Conservation (phyloP, 2,329 filamentous ascomycete species). For the Hymenoscyphus infarciens region DNA sequence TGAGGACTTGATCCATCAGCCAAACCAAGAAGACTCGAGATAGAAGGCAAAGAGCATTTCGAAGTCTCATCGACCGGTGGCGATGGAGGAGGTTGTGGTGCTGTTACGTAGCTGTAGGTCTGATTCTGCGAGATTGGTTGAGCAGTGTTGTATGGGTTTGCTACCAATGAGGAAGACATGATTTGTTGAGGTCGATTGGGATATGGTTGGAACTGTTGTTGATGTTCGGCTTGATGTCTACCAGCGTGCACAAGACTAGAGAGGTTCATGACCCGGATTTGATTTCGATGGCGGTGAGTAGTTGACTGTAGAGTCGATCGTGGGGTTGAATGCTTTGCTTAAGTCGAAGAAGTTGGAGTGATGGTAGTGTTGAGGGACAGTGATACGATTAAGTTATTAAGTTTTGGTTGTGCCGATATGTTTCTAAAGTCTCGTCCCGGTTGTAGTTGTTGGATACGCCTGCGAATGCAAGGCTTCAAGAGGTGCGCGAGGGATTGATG, state of each 20-base stretch:
- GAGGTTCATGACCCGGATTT: conserved; percentile 35
- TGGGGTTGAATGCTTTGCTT: conserved; percentile 7
- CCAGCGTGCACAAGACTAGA: conserved; percentile 36
- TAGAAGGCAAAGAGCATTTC: conserved; percentile 86
- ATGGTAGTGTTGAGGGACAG: conserved; percentile 17
- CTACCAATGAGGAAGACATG: conserved; percentile 45
- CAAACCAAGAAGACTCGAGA: conserved; percentile 82
- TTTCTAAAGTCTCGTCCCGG: conserved; percentile 34
- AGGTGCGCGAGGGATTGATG: conserved; percentile 42
- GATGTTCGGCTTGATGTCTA: conserved; percentile 32
- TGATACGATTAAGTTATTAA: conserved; percentile 31
- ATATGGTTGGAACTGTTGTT: conserved; percentile 28
- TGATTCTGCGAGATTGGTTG: conserved; percentile 44
- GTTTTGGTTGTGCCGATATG: conserved; percentile 33
- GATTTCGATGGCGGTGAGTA: conserved; percentile 5
- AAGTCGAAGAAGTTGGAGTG: not conserved
- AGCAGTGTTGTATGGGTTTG: conserved; percentile 44
- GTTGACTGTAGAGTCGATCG: conserved; percentile 9
- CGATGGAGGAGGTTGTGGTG: conserved; percentile 65
- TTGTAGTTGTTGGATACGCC: conserved; percentile 30
- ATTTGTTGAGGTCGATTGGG: conserved; percentile 35
- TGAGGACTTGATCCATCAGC: conserved; percentile 64
- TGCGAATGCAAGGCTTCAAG: conserved; percentile 31
- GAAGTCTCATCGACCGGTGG: conserved; percentile 69
- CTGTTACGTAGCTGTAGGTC: conserved; percentile 45